Conservation (phyloP, 176 grass and related monocot genomes). For the Dendrocalamus sinicus region DNA sequence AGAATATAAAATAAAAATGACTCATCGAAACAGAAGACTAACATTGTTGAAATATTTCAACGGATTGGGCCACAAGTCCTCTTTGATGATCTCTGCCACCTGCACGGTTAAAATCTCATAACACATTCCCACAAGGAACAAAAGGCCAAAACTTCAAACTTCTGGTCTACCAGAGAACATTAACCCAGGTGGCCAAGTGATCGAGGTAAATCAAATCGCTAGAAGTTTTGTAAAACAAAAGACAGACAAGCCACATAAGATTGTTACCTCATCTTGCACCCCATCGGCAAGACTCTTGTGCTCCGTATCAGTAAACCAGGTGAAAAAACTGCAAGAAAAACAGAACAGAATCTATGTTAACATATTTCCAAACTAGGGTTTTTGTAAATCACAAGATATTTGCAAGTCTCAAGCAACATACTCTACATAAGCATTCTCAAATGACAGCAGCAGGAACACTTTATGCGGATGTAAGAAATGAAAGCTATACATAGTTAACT, state of each 20-base stretch:
- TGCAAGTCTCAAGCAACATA: not conserved
- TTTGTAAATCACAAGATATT: not conserved
- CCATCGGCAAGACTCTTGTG: conserved; percentile 70
- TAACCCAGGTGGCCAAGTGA: not conserved
- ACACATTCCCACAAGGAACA: not conserved
- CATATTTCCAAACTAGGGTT: not conserved
- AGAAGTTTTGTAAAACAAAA: not conserved
- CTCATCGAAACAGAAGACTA: conserved; percentile 39
- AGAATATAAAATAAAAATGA: conserved; percentile 7
- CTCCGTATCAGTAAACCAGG: conserved; percentile 83
- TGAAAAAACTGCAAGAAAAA: conserved; percentile 71
- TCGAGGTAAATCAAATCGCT: not conserved
- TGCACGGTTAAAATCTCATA: conserved; percentile 47
- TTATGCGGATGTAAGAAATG: not conserved
- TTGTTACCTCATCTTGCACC: conserved; percentile 80
- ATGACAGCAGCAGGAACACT: not conserved
- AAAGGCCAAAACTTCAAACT: not conserved
- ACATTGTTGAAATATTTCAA: conserved; percentile 99
- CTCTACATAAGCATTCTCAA: not conserved
- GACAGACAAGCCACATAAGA: not conserved
- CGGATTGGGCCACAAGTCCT: conserved; percentile 99
- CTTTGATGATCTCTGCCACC: conserved; percentile 98
- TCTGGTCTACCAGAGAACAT: not conserved
- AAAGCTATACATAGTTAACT: not conserved
- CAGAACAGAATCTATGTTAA: not conserved